Evolutionary conservation across 1,284 basidiomycete species (phyloP).

Genomic region (Peniophora sp.): DNA sequence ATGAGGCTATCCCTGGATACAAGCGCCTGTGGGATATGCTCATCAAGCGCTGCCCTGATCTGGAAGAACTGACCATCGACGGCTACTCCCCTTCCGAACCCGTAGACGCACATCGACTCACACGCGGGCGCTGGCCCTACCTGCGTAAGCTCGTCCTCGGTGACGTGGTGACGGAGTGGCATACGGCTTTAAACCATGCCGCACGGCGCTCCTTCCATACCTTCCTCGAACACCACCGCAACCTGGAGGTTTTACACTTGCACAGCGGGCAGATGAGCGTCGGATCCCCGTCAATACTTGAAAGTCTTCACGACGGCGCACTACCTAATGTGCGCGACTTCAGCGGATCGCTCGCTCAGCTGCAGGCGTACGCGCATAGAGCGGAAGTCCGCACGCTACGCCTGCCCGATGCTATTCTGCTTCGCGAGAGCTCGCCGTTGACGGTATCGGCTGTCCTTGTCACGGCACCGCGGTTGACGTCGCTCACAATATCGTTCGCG

Average conservation of each 20-base stretch:
- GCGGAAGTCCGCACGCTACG: constrained; percentile 29
- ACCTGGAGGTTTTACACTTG: constrained; percentile 44
- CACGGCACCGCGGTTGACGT: constrained; percentile 42
- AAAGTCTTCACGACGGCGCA: constrained; percentile 34
- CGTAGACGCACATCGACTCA: constrained; percentile 30
- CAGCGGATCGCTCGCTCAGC: constrained; percentile 52
- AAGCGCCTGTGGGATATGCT: constrained; percentile 62
- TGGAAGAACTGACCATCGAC: constrained; percentile 52
- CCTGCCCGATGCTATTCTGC: constrained; percentile 56
- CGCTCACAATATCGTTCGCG: constrained; percentile 54
- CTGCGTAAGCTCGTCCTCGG: constrained; percentile 51
- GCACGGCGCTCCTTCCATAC: constrained; percentile 47
- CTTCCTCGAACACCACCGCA: constrained; percentile 59
- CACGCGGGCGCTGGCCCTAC: constrained; percentile 51
- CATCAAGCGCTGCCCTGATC: constrained; percentile 46
- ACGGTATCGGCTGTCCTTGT: constrained; percentile 48
- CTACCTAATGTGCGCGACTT: constrained; percentile 47
- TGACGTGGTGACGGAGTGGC: constrained; percentile 53
- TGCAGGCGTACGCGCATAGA: constrained; percentile 38
- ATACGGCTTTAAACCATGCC: constrained; percentile 20
- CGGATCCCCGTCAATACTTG: constrained; percentile 46
- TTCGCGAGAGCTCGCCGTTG: constrained; percentile 57
- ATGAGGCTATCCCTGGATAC: constrained; percentile 25
- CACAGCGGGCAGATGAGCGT: constrained; percentile 40
- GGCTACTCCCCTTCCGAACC: constrained; percentile 42